These are phyloP conservation scores for Globisporangium heterothallicum DNA, from an alignment of 352 stramenopile genomes.

Conservation along the genomic window DNA sequence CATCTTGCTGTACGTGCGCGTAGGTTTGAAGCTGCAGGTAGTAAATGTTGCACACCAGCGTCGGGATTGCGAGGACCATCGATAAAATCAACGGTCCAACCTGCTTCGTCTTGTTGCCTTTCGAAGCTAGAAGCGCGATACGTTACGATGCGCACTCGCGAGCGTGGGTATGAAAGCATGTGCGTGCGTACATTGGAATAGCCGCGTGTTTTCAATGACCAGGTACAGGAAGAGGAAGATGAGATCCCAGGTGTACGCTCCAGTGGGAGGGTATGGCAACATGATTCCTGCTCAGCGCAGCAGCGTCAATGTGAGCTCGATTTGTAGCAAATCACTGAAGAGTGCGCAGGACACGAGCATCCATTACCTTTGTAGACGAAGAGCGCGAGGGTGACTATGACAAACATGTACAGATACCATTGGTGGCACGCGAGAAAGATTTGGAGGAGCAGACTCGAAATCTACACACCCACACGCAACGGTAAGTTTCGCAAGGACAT, in stretches of 20 bases:
- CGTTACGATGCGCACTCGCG: neutral
- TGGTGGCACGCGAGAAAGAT: constrained; percentile 67
- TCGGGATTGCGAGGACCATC: constrained; percentile 40
- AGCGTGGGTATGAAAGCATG: neutral
- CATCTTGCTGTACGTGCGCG: constrained; percentile 28
- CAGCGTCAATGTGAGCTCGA: neutral
- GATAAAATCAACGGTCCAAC: constrained; percentile 50
- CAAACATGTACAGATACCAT: constrained; percentile 60
- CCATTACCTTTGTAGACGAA: constrained; percentile 71
- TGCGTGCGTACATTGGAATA: constrained; percentile 59
- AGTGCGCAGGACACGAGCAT: neutral
- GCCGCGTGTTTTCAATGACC: constrained; percentile 42
- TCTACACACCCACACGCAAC: constrained; percentile 14
- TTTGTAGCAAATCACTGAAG: neutral
- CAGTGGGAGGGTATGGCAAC: constrained; percentile 41
- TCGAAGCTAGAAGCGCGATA: constrained; percentile 35
- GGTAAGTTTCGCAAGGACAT: neutral
- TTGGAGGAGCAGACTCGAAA: constrained; percentile 55
- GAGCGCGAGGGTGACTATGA: constrained; percentile 33
- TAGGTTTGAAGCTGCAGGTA: constrained; percentile 76
- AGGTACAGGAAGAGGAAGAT: constrained; percentile 59
- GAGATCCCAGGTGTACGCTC: constrained; percentile 52
- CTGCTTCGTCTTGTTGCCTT: constrained; percentile 78
- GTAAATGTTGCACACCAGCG: constrained; percentile 67
- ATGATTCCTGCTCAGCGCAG: constrained; percentile 48